A percentile compares a stretch with the other conserved stretches of the same genome.
Conservation (phyloP, 768 basidiomycete species). For the Boletus coccyginus region DNA sequence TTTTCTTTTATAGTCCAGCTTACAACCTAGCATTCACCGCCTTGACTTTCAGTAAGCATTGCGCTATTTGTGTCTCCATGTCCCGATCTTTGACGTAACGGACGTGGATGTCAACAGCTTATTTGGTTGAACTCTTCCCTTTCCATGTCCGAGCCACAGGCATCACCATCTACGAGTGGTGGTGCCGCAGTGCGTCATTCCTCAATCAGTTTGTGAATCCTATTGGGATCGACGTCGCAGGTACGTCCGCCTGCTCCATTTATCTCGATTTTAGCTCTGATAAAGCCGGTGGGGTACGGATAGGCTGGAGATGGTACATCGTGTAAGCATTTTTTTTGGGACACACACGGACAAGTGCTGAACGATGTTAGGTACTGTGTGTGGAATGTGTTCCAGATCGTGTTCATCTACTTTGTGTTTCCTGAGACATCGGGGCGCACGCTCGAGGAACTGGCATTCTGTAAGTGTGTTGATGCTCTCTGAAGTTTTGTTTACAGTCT, state of each 20-base stretch:
- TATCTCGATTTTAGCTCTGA: not conserved
- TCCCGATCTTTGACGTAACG: not conserved
- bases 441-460: constrained; percentile 9
- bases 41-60: constrained; percentile 1
- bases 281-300: no score
- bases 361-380: not conserved
- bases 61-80: no score
- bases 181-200: constrained; percentile 37
- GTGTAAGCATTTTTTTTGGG: not conserved
- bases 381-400: constrained; percentile 5
- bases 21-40: not conserved
- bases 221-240: constrained; percentile 5
- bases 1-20: constrained; percentile 6
- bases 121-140: constrained; percentile 63
- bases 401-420: constrained; percentile 15
- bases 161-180: constrained; percentile 59
- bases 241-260: not conserved
- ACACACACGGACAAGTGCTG: not conserved
- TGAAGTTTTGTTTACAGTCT: not conserved
- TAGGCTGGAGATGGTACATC: constrained; percentile 14
- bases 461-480: constrained; percentile 1
- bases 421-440: constrained; percentile 13
- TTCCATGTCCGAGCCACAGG: constrained; percentile 60
- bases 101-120: constrained; percentile 35
- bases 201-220: constrained; percentile 6